phyloP scores from a whole-genome alignment of 441 rosid genomes.

The Adansonia madagascariensis region DNA sequence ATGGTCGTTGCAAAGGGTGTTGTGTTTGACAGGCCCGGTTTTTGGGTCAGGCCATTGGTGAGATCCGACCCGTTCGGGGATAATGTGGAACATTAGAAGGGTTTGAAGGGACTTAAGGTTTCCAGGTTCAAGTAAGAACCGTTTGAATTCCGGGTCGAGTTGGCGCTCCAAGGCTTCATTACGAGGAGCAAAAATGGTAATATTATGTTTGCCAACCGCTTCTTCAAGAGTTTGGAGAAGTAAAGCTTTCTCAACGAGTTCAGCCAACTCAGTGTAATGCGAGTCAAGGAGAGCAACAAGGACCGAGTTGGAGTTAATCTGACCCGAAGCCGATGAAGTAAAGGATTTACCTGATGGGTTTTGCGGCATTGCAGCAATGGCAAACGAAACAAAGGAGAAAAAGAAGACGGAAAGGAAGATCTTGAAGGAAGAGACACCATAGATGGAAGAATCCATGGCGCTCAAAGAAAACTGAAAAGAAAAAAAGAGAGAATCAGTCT shows the following conservation, averaged over 20 bases:
- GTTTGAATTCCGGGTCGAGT: constrained; percentile 83
- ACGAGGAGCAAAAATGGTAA: constrained; percentile 82
- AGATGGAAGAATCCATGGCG: constrained; percentile 61
- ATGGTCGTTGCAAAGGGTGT: constrained; percentile 51
- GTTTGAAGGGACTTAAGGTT: constrained; percentile 44
- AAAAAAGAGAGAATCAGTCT: background rate
- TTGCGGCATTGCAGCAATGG: constrained; percentile 50
- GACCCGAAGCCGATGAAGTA: constrained; percentile 36
- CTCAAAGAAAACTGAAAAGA: constrained; percentile 22
- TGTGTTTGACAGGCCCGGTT: constrained; percentile 44
- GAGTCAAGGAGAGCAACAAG: constrained; percentile 92
- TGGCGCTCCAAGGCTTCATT: constrained; percentile 79
- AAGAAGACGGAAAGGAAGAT: constrained; percentile 21
- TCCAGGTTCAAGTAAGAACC: constrained; percentile 80
- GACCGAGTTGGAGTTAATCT: constrained; percentile 80
- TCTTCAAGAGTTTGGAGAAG: constrained; percentile 77
- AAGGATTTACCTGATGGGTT: constrained; percentile 34
- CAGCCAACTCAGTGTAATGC: constrained; percentile 88
- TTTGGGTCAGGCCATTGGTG: constrained; percentile 24
- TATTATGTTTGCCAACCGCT: constrained; percentile 73
- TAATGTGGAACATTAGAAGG: background rate
- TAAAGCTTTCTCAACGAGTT: constrained; percentile 87
- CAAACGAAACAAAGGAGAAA: constrained; percentile 26
- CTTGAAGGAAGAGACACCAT: constrained; percentile 43
- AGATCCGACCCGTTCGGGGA: background rate